phyloP scores from a whole-genome alignment of 306 rosid genomes.

The Rosa multiflora region DNA sequence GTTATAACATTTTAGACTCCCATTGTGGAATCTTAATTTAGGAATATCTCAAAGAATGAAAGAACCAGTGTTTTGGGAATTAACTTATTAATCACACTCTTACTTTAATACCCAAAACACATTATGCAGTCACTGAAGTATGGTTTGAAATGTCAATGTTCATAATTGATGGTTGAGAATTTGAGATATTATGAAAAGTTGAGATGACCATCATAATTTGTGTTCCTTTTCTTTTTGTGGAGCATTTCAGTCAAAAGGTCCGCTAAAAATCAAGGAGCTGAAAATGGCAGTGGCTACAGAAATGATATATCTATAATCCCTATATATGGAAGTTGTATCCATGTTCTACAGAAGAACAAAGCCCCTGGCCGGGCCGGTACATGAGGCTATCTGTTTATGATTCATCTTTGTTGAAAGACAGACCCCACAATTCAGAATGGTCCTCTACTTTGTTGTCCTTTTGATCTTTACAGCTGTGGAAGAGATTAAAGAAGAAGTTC shows the following conservation, averaged over 20 bases:
- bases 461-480: slow-evolving; percentile 79
- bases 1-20: background rate
- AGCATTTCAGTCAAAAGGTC: slow-evolving; percentile 27
- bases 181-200: slow-evolving; percentile 10
- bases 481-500: slow-evolving; percentile 20
- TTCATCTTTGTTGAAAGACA: slow-evolving; percentile 19
- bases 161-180: slow-evolving; percentile 7
- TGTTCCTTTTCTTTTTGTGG: slow-evolving; percentile 15
- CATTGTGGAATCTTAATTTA: background rate
- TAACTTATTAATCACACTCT: background rate
- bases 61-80: background rate
- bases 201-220: slow-evolving; percentile 19
- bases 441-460: slow-evolving; percentile 58
- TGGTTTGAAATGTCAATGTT: slow-evolving; percentile 8
- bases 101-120: background rate
- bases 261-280: slow-evolving; percentile 24
- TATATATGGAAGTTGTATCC: slow-evolving; percentile 19
- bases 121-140: background rate
- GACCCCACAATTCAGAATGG: slow-evolving; percentile 43
- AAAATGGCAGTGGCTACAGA: slow-evolving; percentile 19
- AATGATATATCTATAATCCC: background rate
- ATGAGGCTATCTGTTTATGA: background rate
- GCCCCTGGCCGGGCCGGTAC: background rate
- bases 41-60: background rate
- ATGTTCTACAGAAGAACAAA: slow-evolving; percentile 28